Base-by-base conservation (phyloP, 1,139 yeast species). In the Protomyces lactucae-debilis region DNA sequence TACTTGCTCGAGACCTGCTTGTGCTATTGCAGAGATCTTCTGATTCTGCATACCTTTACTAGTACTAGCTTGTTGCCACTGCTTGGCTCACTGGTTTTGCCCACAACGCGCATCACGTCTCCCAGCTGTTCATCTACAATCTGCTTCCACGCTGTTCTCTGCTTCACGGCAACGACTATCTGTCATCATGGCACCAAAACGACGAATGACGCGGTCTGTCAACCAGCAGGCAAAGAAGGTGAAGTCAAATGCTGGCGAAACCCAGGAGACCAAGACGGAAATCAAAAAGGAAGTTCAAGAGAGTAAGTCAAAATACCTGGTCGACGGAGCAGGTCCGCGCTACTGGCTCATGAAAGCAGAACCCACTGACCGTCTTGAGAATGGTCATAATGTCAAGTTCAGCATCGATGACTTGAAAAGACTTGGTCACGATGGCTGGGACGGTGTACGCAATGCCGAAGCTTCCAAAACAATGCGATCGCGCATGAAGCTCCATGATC, bases 331-430 rank as follows among this genome's bases (percentile, higher is more conserved):
- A 18, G 52, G 35, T 9, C 59, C 59, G 5, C 52, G 64, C 39
- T 80, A 76, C 69, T 82, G 85, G 85, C 75, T 82, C 2, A 75
- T 82, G 63, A 82, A 82, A 69, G 80, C 84, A 1, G 85, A 83
- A 70, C 85, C 85, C 0, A 74, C 74, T 52, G 68, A 80, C 0
- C 72, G 85, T 39, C 71, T 81, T 5, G 84, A 80, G 60, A 76
- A 82, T 4, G 82, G 82, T 2, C 73, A 74, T 39, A 84, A 82
- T 68, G 83, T 79, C 36, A 76, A 77, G 57, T 82, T 81, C 71
- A 75, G 83, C 18, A 73, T 82, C 9, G 75, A 74, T 16, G 82
- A 79, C 52, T 72, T 82, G n/a, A 71, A 77, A 23, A 68, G 72
- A 9, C 77, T 76, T 23, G 74, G 72, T 2, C 67, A 60, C 12